Evolutionary conservation across 2,329 filamentous ascomycete species (phyloP).

Genomic region (Aspergillus proliferans): DNA sequence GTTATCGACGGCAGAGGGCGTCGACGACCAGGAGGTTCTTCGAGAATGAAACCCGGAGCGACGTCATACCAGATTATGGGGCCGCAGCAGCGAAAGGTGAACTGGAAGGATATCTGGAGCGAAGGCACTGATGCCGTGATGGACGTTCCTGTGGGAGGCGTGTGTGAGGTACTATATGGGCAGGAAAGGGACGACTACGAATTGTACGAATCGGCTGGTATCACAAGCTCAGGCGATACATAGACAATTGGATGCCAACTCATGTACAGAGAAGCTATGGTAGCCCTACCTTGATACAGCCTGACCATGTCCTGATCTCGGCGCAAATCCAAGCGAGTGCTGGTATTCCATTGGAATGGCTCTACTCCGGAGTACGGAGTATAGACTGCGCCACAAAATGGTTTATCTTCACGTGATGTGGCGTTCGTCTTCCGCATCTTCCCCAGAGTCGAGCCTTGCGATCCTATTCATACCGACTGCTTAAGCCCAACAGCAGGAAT

Average conservation of each 20-base stretch:
- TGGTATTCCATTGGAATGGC: too few relatives aligned
- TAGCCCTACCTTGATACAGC: too few relatives aligned
- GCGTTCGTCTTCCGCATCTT: background rate
- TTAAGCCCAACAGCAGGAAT: too few relatives aligned
- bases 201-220: conserved; percentile 6
- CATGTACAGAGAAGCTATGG: too few relatives aligned
- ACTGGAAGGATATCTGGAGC: conserved; percentile 83
- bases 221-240: background rate
- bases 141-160: conserved; percentile 90
- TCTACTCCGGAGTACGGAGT: too few relatives aligned
- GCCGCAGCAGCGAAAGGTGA: conserved; percentile 41
- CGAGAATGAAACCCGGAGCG: conserved; percentile 37
- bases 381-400: background rate
- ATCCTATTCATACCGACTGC: background rate
- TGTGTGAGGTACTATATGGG: conserved; percentile 91
- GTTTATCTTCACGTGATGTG: conserved; percentile 2
- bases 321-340: too few relatives aligned
- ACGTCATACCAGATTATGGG: conserved; percentile 39
- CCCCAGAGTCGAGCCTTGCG: background rate
- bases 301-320: too few relatives aligned
- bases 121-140: conserved; percentile 93
- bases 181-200: conserved; percentile 41
- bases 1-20: conserved; percentile 67
- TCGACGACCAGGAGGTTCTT: conserved; percentile 41
- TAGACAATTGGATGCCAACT: background rate